These are phyloP conservation scores for Saccharomyces pastorianus DNA, from an alignment of 1,139 yeast genomes.

Conservation along the genomic window DNA sequence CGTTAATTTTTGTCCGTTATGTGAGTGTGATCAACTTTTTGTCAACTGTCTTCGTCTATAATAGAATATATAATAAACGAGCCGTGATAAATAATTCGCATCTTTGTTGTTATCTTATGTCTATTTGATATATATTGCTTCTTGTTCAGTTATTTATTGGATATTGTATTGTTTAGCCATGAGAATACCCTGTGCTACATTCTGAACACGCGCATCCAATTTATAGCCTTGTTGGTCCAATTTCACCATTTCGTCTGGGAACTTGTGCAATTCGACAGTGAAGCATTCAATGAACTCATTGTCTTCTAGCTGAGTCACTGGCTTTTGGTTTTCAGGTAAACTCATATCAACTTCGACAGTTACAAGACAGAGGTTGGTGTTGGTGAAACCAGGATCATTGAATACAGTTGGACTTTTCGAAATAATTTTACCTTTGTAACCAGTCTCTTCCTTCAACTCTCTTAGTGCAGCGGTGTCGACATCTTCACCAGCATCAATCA, in stretches of 20 bases:
- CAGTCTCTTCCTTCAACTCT: slow-evolving; percentile 87
- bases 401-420: slow-evolving; percentile 50
- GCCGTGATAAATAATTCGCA: too few species aligned
- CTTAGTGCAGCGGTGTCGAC: slow-evolving; percentile 75
- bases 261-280: slow-evolving; percentile 50
- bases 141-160: neutral
- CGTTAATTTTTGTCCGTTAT: too few species aligned
- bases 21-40: too few species aligned
- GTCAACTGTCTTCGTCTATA: too few species aligned
- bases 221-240: slow-evolving; percentile 59
- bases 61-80: too few species aligned
- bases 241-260: slow-evolving; percentile 47
- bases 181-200: slow-evolving; percentile 69
- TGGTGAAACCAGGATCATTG: slow-evolving; percentile 92
- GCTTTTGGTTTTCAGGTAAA: slow-evolving; percentile 56
- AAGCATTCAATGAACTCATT: slow-evolving; percentile 84
- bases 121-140: too few species aligned
- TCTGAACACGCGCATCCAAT: slow-evolving; percentile 81
- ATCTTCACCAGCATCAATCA: slow-evolving; percentile 76
- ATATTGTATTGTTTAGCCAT: slow-evolving; percentile 39
- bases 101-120: neutral
- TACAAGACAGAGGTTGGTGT: slow-evolving; percentile 77
- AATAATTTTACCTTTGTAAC: slow-evolving; percentile 53
- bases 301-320: slow-evolving; percentile 71
- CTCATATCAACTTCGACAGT: slow-evolving; percentile 68